A percentile compares a stretch with the other conserved stretches of the same genome.
phyloP scores from a whole-genome alignment of 805 yeast species.

The Candida khao-thaluensis region DNA sequence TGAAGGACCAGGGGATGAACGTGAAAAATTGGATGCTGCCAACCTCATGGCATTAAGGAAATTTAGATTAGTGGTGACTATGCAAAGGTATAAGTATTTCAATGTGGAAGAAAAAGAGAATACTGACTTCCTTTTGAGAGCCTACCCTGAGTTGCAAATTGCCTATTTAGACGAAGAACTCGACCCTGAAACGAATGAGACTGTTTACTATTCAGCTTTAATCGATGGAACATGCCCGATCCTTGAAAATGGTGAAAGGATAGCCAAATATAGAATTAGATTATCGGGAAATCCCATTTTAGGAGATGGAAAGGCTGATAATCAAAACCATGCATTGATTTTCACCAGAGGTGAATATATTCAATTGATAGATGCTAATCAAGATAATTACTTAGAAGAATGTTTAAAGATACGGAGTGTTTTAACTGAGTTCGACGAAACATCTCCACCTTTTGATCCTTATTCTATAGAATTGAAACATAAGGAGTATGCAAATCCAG shows the following conservation, averaged over 20 bases:
- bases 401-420: constrained; percentile 81
- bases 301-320: constrained; percentile 89
- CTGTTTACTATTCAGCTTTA: constrained; percentile 70
- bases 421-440: constrained; percentile 79
- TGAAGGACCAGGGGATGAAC: constrained; percentile 28
- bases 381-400: constrained; percentile 82
- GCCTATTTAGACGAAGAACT: constrained; percentile 95
- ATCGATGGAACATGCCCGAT: constrained; percentile 79
- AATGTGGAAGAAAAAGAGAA: constrained; percentile 73
- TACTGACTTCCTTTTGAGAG: constrained; percentile 77
- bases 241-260: constrained; percentile 48
- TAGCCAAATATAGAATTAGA: constrained; percentile 59
- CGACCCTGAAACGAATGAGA: constrained; percentile 69
- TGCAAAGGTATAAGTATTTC: constrained; percentile 79
- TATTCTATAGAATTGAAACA: constrained; percentile 20
- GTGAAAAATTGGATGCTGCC: constrained; percentile 42
- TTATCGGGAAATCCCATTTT: constrained; percentile 81
- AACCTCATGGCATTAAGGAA: constrained; percentile 76
- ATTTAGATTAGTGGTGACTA: constrained; percentile 76
- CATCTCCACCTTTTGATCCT: constrained; percentile 45
- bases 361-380: constrained; percentile 83
- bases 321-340: constrained; percentile 77
- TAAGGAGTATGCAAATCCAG: constrained; percentile 44
- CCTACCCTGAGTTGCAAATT: constrained; percentile 83
- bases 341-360: constrained; percentile 84